Conservation (phyloP, 2,329 filamentous ascomycete species). For the Cladosporium halotolerans region DNA sequence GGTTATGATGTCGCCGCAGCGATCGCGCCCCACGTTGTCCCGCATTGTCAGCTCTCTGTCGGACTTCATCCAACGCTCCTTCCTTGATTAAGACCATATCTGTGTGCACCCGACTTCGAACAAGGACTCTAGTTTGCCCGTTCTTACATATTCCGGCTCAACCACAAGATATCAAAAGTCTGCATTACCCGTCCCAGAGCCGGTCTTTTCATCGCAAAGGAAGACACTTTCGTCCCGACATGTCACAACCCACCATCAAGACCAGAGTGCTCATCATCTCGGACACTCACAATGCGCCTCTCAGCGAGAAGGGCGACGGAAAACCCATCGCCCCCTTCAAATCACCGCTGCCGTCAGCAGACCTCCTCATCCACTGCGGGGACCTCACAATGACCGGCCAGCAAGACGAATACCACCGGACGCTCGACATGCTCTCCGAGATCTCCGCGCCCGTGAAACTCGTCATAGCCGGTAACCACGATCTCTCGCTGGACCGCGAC, state of each 20-base stretch:
- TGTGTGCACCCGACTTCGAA: too few relatives aligned
- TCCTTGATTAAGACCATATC: too few relatives aligned
- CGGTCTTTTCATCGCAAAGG: too few relatives aligned
- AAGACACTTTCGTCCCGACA: slow-evolving; percentile 20
- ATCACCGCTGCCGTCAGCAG: slow-evolving; percentile 43
- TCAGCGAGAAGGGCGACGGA: slow-evolving; percentile 3
- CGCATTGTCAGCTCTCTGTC: too few relatives aligned
- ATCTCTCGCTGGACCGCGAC: slow-evolving; percentile 47
- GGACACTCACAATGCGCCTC: slow-evolving; percentile 34
- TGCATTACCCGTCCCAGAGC: too few relatives aligned
- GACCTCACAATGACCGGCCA: slow-evolving; percentile 51
- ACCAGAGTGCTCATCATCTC: slow-evolving; percentile 41
- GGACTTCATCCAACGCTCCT: too few relatives aligned
- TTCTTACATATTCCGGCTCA: too few relatives aligned
- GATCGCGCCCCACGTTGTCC: too few relatives aligned
- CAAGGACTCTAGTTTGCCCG: too few relatives aligned
- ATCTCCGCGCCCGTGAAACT: slow-evolving; percentile 53
- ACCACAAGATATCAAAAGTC: too few relatives aligned
- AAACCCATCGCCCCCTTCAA: slow-evolving; percentile 14
- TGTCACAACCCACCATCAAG: slow-evolving; percentile 35
- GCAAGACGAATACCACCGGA: slow-evolving; percentile 41
- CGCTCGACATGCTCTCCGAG: slow-evolving; percentile 41
- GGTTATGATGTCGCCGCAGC: too few relatives aligned
- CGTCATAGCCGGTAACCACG: slow-evolving; percentile 59
- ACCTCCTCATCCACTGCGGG: slow-evolving; percentile 53